These are phyloP conservation scores for Trichoderma asperellum DNA, from an alignment of 2,329 filamentous ascomycete genomes.

Conservation along the genomic window DNA sequence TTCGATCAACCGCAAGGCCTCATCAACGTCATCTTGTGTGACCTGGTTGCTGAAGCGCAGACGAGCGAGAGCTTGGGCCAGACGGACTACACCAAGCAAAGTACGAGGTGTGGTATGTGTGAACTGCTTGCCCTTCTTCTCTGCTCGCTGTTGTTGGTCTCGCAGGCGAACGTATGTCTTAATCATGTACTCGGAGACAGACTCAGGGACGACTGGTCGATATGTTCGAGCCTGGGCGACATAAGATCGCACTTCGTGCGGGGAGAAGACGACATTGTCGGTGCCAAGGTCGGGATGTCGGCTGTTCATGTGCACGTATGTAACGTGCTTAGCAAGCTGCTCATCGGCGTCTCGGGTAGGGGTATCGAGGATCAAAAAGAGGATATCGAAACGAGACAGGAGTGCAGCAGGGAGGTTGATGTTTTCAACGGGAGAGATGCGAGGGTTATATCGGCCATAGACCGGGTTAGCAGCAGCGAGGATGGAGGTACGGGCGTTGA, in stretches of 20 bases:
- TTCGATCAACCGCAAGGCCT: slow-evolving; percentile 87
- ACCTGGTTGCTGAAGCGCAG: slow-evolving; percentile 86
- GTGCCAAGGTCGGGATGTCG: slow-evolving; percentile 76
- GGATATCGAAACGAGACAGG: slow-evolving; percentile 93
- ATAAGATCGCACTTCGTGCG: slow-evolving; percentile 93
- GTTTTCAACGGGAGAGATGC: slow-evolving; percentile 95
- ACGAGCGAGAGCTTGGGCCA: slow-evolving; percentile 90
- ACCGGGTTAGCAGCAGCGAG: slow-evolving; percentile 95
- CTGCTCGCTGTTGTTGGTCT: slow-evolving; percentile 87
- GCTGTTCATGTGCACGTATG: slow-evolving; percentile 96
- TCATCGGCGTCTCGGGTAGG: slow-evolving; percentile 88
- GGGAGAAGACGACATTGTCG: slow-evolving; percentile 76
- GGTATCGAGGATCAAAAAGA: slow-evolving; percentile 96
- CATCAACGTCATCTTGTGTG: slow-evolving; percentile 90
- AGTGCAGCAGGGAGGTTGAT: slow-evolving; percentile 98
- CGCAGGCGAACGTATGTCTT: slow-evolving; percentile 95
- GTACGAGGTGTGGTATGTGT: slow-evolving; percentile 94
- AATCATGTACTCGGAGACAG: slow-evolving; percentile 93
- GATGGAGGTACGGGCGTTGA: slow-evolving; percentile 95
- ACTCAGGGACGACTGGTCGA: slow-evolving; percentile 81
- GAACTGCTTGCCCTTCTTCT: slow-evolving; percentile 89
- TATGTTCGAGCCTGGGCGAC: slow-evolving; percentile 90
- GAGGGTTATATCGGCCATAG: slow-evolving; percentile 97
- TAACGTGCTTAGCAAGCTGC: slow-evolving; percentile 92
- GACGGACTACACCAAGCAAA: slow-evolving; percentile 85